Conservation (phyloP, 768 basidiomycete species). For the Suillus occidentalis region DNA sequence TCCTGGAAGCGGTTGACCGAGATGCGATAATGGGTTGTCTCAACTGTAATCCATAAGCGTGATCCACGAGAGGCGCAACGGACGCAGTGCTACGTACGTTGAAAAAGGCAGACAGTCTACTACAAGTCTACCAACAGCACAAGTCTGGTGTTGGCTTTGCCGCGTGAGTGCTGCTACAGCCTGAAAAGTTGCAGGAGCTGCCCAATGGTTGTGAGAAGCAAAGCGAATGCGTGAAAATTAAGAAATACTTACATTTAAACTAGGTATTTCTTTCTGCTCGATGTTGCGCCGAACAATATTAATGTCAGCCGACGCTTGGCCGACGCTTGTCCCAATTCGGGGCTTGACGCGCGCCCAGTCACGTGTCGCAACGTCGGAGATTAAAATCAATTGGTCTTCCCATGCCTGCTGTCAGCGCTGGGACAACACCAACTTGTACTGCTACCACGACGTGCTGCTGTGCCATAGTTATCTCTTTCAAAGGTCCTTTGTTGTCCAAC, state of each 20-base stretch:
- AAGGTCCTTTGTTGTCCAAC: slow-evolving; percentile 1
- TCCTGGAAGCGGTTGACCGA: not conserved
- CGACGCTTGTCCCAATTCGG: slow-evolving; percentile 1
- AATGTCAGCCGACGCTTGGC: not conserved
- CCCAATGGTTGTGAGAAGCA: not conserved
- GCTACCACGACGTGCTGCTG: slow-evolving; percentile 27
- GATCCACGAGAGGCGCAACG: not conserved
- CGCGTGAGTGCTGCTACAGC: not conserved
- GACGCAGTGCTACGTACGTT: not conserved
- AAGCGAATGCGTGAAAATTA: too few species aligned
- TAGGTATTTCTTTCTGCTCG: not conserved
- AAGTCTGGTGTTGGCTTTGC: too few species aligned
- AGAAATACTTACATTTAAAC: not conserved
- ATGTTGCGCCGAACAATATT: not conserved
- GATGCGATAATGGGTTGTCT: not conserved
- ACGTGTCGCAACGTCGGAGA: slow-evolving; percentile 16
- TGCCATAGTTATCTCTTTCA: slow-evolving; percentile 1
- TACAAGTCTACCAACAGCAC: not conserved
- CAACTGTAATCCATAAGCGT: not conserved
- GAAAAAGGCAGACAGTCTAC: not conserved
- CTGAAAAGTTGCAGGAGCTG: not conserved
- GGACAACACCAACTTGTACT: slow-evolving; percentile 18
- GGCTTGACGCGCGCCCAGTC: slow-evolving; percentile 12
- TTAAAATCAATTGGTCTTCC: slow-evolving; percentile 26
- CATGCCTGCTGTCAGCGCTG: slow-evolving; percentile 15